Evolutionary conservation across 164 flowering plant species (phyloP).

Genomic region (grape (Vitis vinifera)): ASM3070453v1 NC_081810.1:2107001-2107500

Average conservation of each 20-base stretch:
- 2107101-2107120: constrained; percentile 30
- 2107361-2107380: constrained; percentile 43
- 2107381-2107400: constrained; percentile 34
- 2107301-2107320: constrained; percentile 42
- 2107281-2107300: constrained; percentile 44
- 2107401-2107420: constrained; percentile 8
- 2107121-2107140: constrained; percentile 20
- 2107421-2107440: constrained; percentile 12
- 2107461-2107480: constrained; percentile 29
- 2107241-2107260: constrained; percentile 18
- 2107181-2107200: constrained; percentile 33
- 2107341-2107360: constrained; percentile 37
- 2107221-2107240: constrained; percentile 42
- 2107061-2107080: constrained; percentile 41
- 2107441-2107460: constrained; percentile 25
- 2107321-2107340: constrained; percentile 38
- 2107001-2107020: constrained; percentile 34
- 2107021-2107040: constrained; percentile 37
- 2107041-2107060: constrained; percentile 33
- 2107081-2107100: constrained; percentile 56
- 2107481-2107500: constrained; percentile 28
- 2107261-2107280: constrained; percentile 35
- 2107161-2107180: constrained; percentile 26
- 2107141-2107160: constrained; percentile 33
- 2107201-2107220: constrained; percentile 33